Conservation (phyloP, 345 rosid genomes). For the Populus deltoides region DNA sequence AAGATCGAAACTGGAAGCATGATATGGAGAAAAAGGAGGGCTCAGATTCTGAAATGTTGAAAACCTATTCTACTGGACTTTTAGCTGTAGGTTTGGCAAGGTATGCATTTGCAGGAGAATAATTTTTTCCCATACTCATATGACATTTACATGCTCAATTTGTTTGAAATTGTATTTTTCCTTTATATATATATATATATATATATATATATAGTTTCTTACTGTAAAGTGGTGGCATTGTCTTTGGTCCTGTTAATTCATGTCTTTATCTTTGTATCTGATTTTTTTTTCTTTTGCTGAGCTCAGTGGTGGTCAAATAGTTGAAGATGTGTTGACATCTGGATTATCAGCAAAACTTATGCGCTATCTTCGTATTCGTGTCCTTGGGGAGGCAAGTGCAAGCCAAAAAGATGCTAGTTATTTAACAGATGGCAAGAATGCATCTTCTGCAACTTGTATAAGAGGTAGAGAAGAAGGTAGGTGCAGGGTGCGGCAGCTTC, state of each 20-base stretch:
- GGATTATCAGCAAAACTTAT: conserved; percentile 90
- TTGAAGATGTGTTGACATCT: conserved; percentile 91
- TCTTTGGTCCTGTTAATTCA: no score
- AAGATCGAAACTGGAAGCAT: conserved; percentile 42
- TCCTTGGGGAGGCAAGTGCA: conserved; percentile 66
- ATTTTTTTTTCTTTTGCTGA: conserved; percentile 1
- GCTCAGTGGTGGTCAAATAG: conserved; percentile 76
- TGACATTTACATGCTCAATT: conserved; percentile 18
- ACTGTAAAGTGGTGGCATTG: no score
- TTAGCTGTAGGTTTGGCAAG: conserved; percentile 78
- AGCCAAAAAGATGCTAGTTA: conserved; percentile 65
- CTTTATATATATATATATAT: neutral
- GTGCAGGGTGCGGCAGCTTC: conserved; percentile 60
- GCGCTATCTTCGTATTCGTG: conserved; percentile 87
- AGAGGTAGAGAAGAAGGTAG: conserved; percentile 83
- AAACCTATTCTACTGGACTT: conserved; percentile 86
- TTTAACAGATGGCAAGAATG: conserved; percentile 50
- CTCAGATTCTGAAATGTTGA: conserved; percentile 80
- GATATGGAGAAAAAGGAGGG: conserved; percentile 56
- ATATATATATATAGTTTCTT: no score
- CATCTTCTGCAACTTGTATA: conserved; percentile 29
- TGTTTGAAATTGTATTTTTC: neutral
- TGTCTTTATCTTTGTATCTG: neutral
- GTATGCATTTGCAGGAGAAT: conserved; percentile 36
- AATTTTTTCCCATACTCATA: neutral